These are phyloP conservation scores for Penicillium sp. DNA, from an alignment of 2,329 filamentous ascomycete genomes.

Conservation along the genomic window DNA sequence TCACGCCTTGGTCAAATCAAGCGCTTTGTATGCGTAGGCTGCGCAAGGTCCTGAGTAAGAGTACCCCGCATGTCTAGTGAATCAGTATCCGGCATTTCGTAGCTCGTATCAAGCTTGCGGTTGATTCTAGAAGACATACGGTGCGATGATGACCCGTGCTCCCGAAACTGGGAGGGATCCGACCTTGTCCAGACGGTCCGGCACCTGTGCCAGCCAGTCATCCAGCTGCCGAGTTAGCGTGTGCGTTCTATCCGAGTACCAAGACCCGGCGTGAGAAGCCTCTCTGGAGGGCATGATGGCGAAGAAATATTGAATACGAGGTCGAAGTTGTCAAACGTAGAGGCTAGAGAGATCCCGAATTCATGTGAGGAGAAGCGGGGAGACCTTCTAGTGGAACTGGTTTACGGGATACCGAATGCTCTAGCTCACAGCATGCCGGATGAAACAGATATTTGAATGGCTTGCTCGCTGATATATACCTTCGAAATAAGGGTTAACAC, in stretches of 20 bases:
- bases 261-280: constrained; percentile 78
- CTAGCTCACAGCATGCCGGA: constrained; percentile 2
- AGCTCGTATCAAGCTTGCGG: not conserved
- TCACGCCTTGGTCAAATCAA: constrained; percentile 74
- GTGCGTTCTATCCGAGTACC: constrained; percentile 68
- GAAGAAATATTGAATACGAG: not conserved
- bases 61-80: constrained; percentile 82
- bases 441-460: not conserved
- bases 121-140: constrained; percentile 57
- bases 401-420: constrained; percentile 13
- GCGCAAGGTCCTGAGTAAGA: constrained; percentile 86
- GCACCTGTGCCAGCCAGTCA: constrained; percentile 69
- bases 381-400: constrained; percentile 26
- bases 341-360: constrained; percentile 4
- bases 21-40: constrained; percentile 88
- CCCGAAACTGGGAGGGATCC: constrained; percentile 66
- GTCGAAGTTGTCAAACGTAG: constrained; percentile 4
- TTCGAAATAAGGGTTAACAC: not conserved
- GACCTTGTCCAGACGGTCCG: constrained; percentile 61
- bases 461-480: not conserved
- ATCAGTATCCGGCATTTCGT: constrained; percentile 6
- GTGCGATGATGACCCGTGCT: constrained; percentile 84
- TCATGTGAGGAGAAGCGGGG: constrained; percentile 27
- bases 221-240: constrained; percentile 70
- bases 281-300: constrained; percentile 45